Base-by-base conservation (phyloP, 2,329 filamentous ascomycete genomes). In the Penicillium glabrum region DNA sequence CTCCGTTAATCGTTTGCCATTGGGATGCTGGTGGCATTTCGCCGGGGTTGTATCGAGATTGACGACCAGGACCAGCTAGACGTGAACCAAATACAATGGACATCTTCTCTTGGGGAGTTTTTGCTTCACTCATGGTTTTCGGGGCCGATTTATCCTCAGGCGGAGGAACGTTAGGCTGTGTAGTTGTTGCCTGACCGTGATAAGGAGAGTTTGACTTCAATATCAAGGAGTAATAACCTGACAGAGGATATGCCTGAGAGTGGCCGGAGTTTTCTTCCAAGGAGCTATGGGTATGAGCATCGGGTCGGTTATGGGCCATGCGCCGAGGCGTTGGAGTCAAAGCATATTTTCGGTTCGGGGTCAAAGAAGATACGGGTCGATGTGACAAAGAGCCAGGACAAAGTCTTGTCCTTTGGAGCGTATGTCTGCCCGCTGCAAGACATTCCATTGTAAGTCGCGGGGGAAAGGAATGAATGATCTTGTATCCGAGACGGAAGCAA, bases 11-110 rank as follows among this genome's bases (percentile, higher is more conserved):
- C 1, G 73, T 77, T 54, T 70, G 74, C 58, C 86, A 79, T 9
- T 79, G 84, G 49, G 86, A 86, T 59, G 83, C 80, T 14, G 82
- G 78, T 13, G 85, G 78, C 35, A 86, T 82, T 45, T 84, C 80
- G 3, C 80, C 82, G 6, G 86, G 75, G 41, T 72, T 71, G 54
- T 75, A 77, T 41, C 85, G 82, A 58, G 86, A 83, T 60, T 83
- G 82, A 41, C 89, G 82, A 67, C 83, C 83, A 1, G 92, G 90
- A 0, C 89, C 90, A 24, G 88, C 86, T 14, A 95, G 82, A 9
- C 87, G 85, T 8, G 90, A 89, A 21, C 92, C 91, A 69, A 99
- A 97, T 31, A 97, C 83, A 67, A 96, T 85, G 45, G 86, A 77
- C 52, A 86, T 84, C 68, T 81, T 83, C 45, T 79, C 74, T 57